Evolutionary conservation across 2,329 filamentous ascomycete genomes (phyloP).

Genomic region (Penicillium sp.): DNA sequence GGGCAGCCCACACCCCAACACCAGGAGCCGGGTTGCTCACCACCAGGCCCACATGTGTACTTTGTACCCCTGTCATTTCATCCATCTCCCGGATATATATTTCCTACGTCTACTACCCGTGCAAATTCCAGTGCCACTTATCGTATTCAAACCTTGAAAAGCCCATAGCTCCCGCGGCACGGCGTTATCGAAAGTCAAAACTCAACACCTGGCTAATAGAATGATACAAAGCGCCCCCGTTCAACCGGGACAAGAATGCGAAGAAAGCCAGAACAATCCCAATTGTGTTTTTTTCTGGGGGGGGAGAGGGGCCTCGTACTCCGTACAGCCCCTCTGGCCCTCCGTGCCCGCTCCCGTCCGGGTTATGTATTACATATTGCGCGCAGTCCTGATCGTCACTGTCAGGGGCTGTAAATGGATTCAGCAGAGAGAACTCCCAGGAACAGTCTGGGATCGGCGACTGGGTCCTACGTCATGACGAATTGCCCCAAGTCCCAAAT

Average conservation of each 20-base stretch:
- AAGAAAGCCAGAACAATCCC: neutral
- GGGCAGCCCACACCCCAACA: slow-evolving; percentile 15
- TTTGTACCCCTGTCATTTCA: neutral
- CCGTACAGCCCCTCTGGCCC: neutral
- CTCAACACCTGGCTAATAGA: neutral
- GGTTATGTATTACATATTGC: neutral
- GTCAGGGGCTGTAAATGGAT: slow-evolving; percentile 15
- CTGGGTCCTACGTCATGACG: slow-evolving; percentile 2
- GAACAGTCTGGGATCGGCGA: slow-evolving; percentile 4
- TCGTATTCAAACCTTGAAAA: neutral
- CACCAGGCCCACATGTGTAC: slow-evolving; percentile 5
- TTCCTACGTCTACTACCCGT: too few relatives aligned
- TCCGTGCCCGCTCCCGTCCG: neutral
- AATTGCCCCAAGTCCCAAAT: neutral
- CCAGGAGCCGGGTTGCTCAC: neutral
- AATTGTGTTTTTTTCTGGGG: neutral
- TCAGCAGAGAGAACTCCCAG: neutral
- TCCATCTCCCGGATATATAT: too few relatives aligned
- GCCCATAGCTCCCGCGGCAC: neutral
- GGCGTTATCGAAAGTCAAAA: neutral
- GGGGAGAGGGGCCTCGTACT: neutral
- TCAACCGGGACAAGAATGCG: neutral
- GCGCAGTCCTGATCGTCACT: slow-evolving; percentile 20
- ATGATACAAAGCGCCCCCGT: neutral
- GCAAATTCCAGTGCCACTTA: too few relatives aligned